Evolutionary conservation across 139 green algal species (phyloP), one percentile per base, ranked within the genome.

Genomic region (Coelastrella sp.): DNA sequence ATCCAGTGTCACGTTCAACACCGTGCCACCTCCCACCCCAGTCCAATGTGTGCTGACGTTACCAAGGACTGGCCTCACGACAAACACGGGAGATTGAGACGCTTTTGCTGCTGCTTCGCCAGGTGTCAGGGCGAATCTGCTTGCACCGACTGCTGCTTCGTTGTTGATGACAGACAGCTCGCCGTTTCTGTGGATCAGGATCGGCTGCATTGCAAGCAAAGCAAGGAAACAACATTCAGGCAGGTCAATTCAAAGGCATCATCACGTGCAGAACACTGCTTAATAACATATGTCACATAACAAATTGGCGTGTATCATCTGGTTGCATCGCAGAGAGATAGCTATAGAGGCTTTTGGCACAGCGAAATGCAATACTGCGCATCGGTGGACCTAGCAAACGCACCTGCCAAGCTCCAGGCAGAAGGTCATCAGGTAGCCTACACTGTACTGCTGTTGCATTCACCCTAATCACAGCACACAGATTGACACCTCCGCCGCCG

Each of bases 101-200:
- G 54, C 78, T 6, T 19, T 16, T 5, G 78, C 78, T 8, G 78
- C 78, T 47, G 78, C 78, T 56, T 84, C 11, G 47, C 16, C 78
- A 14, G 68, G 23, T 7, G 78, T 84, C 11, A 65, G 78, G 4
- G 54, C 54, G 3, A 71, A 47, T 5, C 16, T 56, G 56, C 19
- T 66, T 54, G 78, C 47, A 19, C 20, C 17, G 0, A 58, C 11
- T 22, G 56, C 54, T 73, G 78, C 56, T 32, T 11, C 54, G 5
- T 84, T 84, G 78, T 68, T 84, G 78, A 22, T 84, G 78, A 84
- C 78, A 19, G 78, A 84, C 54, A 84, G 11, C 17, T 84, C 78
- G 54, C 78, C 78, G 19, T 84, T 84, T 56, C 73, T 8, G 19
- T 84, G 78, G 4, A 84, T 58, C 5, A 84, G 2, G 47, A 84